Evolutionary conservation across 179 eudicot genomes (phyloP).

Genomic region (Sideroxylon spinosum): DNA sequence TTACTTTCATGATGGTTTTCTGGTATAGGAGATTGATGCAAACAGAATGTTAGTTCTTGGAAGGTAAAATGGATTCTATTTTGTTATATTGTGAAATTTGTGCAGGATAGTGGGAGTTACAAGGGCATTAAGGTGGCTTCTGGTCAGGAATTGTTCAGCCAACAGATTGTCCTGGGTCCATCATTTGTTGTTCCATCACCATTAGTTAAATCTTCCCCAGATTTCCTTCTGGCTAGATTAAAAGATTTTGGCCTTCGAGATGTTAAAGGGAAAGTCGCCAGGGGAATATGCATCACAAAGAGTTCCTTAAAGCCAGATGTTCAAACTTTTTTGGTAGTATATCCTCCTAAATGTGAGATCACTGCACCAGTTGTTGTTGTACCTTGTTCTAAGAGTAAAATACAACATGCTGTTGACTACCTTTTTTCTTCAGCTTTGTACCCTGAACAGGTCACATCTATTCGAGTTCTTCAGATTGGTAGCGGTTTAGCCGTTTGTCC

Average conservation of each 20-base stretch:
- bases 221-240: constrained; percentile 30
- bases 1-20: not conserved
- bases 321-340: constrained; percentile 59
- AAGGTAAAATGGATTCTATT: constrained; percentile 3
- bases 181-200: constrained; percentile 36
- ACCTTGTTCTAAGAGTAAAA: constrained; percentile 4
- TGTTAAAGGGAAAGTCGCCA: constrained; percentile 53
- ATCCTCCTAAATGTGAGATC: constrained; percentile 81
- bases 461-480: constrained; percentile 72
- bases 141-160: constrained; percentile 85
- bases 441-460: constrained; percentile 65
- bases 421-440: constrained; percentile 52
- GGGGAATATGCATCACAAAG: constrained; percentile 75
- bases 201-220: constrained; percentile 24
- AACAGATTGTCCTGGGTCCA: constrained; percentile 63
- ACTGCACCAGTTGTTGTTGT: constrained; percentile 11
- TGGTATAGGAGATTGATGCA: not conserved
- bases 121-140: constrained; percentile 68
- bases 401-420: constrained; percentile 1
- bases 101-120: constrained; percentile 57
- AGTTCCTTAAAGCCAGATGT: constrained; percentile 61
- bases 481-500: constrained; percentile 75
- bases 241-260: constrained; percentile 20
- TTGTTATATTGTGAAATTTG: constrained; percentile 17
- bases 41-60: not conserved